Conservation (phyloP, 2,329 filamentous ascomycete species). For the Xylaria sp. region DNA sequence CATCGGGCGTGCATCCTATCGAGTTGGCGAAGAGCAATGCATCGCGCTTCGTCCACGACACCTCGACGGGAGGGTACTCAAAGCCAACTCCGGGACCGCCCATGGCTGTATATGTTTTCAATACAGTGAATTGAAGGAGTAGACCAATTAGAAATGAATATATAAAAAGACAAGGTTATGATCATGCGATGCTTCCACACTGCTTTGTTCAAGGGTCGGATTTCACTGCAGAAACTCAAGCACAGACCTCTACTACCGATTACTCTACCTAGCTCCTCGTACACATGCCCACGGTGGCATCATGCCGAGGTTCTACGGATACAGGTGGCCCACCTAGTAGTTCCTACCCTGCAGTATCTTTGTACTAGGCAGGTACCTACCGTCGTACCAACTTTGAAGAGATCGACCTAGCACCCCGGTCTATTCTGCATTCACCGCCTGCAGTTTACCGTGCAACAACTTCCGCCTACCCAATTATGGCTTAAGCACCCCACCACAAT, state of each 20-base stretch:
- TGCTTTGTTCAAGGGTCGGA: background rate
- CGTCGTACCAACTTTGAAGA: background rate
- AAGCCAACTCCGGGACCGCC: slow-evolving; percentile 74
- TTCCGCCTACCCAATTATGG: background rate
- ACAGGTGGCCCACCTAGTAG: slow-evolving; percentile 15
- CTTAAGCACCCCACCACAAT: slow-evolving; percentile 16
- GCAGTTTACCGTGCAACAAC: slow-evolving; percentile 6
- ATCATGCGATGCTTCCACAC: background rate
- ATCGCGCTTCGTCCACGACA: slow-evolving; percentile 90
- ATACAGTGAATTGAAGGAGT: background rate
- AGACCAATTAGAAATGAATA: background rate
- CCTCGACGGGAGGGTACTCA: slow-evolving; percentile 79
- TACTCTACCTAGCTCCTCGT: slow-evolving; percentile 13
- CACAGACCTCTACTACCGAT: background rate
- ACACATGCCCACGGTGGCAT: slow-evolving; percentile 15
- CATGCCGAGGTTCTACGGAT: slow-evolving; percentile 34
- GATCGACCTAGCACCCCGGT: background rate
- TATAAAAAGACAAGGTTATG: background rate
- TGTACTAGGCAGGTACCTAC: background rate
- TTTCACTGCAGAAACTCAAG: background rate
- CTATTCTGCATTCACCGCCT: slow-evolving; percentile 13
- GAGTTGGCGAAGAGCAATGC: slow-evolving; percentile 89
- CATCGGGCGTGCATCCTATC: slow-evolving; percentile 85
- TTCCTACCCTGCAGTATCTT: background rate
- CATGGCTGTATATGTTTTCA: slow-evolving; percentile 46